Conservation (phyloP, 2,329 filamentous ascomycete species). For the Hymenoscyphus scutula region DNA sequence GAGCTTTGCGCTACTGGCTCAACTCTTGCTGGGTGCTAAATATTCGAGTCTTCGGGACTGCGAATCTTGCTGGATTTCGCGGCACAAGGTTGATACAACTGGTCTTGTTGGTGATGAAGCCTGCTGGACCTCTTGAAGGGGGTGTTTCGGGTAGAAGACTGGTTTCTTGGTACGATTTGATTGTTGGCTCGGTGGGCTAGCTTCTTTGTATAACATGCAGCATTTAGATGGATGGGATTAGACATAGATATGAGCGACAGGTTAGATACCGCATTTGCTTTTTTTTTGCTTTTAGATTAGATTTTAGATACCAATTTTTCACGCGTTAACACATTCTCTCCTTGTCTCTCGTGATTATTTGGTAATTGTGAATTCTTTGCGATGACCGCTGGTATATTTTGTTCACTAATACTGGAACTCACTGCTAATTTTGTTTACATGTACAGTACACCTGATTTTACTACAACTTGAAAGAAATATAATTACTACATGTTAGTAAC, state of each 20-base stretch:
- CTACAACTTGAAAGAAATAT: too few relatives aligned
- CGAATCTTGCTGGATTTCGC: neutral
- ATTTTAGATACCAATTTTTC: neutral
- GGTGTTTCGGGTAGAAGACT: neutral
- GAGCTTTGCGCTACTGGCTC: neutral
- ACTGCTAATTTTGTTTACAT: too few relatives aligned
- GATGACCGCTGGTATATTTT: too few relatives aligned
- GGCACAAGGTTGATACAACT: neutral
- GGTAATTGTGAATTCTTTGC: too few relatives aligned
- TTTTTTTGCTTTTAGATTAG: neutral
- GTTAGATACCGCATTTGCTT: neutral
- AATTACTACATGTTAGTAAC: too few relatives aligned
- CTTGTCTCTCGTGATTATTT: neutral
- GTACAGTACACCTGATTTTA: too few relatives aligned
- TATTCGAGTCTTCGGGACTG: neutral
- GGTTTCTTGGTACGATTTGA: too few relatives aligned
- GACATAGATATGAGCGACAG: neutral
- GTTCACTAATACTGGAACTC: too few relatives aligned
- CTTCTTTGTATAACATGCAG: neutral
- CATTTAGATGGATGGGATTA: neutral
- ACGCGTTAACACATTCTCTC: neutral
- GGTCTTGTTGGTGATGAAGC: neutral
- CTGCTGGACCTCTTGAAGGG: neutral
- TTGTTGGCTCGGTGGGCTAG: neutral
- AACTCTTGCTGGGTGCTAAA: neutral